Evolutionary conservation across 78 protist genomes (phyloP), one percentile per base, ranked within the genome.

Genomic region (Chrysochromulina tobinii): DNA sequence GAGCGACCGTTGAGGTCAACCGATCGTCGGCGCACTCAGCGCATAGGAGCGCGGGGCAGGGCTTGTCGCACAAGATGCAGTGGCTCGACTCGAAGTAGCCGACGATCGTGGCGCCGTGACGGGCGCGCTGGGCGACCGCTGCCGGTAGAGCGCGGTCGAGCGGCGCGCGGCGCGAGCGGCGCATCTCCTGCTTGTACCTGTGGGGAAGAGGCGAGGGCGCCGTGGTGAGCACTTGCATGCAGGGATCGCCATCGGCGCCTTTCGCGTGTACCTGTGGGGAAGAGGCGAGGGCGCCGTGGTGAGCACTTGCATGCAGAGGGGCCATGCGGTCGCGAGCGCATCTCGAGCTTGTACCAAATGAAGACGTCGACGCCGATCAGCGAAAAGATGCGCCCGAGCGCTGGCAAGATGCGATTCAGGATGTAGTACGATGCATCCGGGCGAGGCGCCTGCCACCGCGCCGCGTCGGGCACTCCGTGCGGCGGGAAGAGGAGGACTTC

Each of bases 351-450:
- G 61, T 50, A 61, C 94, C 94, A 93, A 1, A 1, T 53, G 5
- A 15, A 66, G 48, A 84, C 87, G 51, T 95, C 94, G 20, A 87
- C 97, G 1, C 97, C 97, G 55, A 95, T 92, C 25, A 96, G 68
- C 21, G 91, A 79, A 17, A 97, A 89, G 59, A 97, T 59, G 54
- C 98, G 81, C 14, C 89, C 96, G 0, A 97, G 90, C 2, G 98
- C 92, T 0, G 99, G 99, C 0, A 96, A 2, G 57, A 97, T 94
- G 67, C 95, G 98, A 84, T 97, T 97, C 18, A 89, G 75, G 1
- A 97, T 96, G 95, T 97, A 97, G 88, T 97, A 97, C 38, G 27
- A 1, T 2, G 66, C 81, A 87, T 95, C 1, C 18, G 21, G 5
- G 61, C 64, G 23, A 38, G 38, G 38, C 38, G 38, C 38, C 38